These are phyloP conservation scores for Gomphus bonarii DNA, from an alignment of 1,284 basidiomycete species.

Conservation along the genomic window DNA sequence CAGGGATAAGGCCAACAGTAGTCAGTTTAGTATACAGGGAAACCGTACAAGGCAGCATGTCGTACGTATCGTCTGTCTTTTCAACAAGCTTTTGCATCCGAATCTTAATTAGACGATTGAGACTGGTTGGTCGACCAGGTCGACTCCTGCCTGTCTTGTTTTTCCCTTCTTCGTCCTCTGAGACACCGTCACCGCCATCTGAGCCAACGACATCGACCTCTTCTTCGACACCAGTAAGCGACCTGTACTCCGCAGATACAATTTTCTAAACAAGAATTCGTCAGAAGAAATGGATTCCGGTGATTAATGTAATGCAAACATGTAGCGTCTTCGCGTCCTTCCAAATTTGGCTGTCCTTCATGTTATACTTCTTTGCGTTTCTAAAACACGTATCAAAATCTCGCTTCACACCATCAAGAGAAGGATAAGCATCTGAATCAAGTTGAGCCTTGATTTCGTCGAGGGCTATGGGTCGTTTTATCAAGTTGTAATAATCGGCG, in stretches of 20 bases:
- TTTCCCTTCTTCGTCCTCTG: constrained; percentile 23
- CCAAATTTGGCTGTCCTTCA: constrained; percentile 78
- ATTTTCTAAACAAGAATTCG: constrained; percentile 41
- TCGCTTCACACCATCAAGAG: constrained; percentile 60
- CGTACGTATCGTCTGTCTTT: constrained; percentile 56
- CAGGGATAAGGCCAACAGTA: constrained; percentile 8
- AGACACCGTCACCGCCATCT: constrained; percentile 23
- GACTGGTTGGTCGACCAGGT: constrained; percentile 26
- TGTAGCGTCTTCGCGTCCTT: constrained; percentile 67
- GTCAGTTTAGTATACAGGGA: not conserved
- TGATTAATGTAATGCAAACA: constrained; percentile 24
- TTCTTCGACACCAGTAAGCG: constrained; percentile 36
- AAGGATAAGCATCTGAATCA: constrained; percentile 50
- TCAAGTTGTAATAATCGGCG: constrained; percentile 82
- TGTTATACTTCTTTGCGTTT: constrained; percentile 88
- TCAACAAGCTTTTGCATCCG: constrained; percentile 60
- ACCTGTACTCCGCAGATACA: constrained; percentile 49
- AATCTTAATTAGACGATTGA: constrained; percentile 50
- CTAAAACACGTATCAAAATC: constrained; percentile 84
- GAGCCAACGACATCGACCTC: constrained; percentile 22
- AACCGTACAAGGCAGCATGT: constrained; percentile 10
- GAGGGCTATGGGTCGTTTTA: constrained; percentile 71
- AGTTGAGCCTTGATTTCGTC: constrained; percentile 80
- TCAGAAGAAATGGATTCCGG: constrained; percentile 10
- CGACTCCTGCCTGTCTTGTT: constrained; percentile 42